Evolutionary conservation across 345 rosid genomes (phyloP).

Genomic region (Rubroshorea leprosula): DNA sequence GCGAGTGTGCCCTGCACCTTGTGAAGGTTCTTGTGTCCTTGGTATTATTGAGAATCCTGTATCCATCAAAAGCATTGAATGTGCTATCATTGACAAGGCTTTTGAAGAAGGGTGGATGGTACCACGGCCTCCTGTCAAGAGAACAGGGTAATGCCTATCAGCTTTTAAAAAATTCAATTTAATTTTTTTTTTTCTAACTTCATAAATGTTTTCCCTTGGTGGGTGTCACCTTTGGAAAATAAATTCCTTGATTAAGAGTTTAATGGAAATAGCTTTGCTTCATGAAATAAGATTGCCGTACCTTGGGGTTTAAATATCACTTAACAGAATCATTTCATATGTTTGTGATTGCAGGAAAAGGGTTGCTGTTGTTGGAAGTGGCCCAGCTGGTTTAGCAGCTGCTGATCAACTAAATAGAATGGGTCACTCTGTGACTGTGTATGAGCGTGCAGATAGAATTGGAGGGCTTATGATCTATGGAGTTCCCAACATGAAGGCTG

Average conservation of each 20-base stretch:
- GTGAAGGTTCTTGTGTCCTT: constrained; percentile 99
- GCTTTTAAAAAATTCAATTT: not conserved
- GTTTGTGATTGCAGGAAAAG: constrained; percentile 50
- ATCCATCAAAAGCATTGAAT: constrained; percentile 88
- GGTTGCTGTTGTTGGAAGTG: constrained; percentile 88
- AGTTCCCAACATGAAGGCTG: constrained; percentile 99
- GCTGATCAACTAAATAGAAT: constrained; percentile 95
- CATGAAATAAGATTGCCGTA: not conserved
- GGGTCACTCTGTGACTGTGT: constrained; percentile 93
- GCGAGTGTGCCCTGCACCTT: constrained; percentile 99
- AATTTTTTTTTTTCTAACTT: no score
- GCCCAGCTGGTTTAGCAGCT: constrained; percentile 98
- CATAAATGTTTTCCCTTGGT: no score
- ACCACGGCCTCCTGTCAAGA: constrained; percentile 75
- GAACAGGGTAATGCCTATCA: constrained; percentile 68
- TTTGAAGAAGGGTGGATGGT: constrained; percentile 99
- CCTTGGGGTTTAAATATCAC: not conserved
- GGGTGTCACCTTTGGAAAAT: no score
- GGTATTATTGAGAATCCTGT: constrained; percentile 99
- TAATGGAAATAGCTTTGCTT: not conserved
- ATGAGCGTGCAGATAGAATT: constrained; percentile 94
- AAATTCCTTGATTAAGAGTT: no score
- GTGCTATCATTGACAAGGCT: constrained; percentile 89
- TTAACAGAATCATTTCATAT: not conserved
- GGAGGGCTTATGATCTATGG: constrained; percentile 99